phyloP scores from a whole-genome alignment of 805 yeast species.

The Candida maris region DNA sequence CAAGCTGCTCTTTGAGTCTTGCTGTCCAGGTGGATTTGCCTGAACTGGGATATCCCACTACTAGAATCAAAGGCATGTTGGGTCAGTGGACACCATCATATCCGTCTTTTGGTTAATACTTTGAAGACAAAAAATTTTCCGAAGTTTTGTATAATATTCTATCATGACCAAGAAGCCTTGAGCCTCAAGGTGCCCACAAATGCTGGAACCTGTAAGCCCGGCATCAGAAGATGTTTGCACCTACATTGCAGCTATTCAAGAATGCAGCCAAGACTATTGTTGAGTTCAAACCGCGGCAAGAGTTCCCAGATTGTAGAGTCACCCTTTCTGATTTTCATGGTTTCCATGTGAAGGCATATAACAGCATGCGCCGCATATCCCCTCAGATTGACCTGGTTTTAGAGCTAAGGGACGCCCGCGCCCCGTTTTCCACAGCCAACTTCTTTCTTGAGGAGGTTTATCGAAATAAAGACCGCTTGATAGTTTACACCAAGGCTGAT shows the following conservation, averaged over 20 bases:
- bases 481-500: constrained; percentile 78
- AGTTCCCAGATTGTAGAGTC: constrained; percentile 73
- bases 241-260: too few species aligned
- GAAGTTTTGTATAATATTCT: too few species aligned
- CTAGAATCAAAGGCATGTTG: constrained; percentile 75
- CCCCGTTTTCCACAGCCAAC: constrained; percentile 82
- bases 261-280: too few species aligned
- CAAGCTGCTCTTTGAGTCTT: constrained; percentile 47
- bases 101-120: too few species aligned
- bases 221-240: too few species aligned
- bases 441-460: constrained; percentile 68
- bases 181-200: too few species aligned
- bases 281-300: constrained; percentile 59
- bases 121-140: too few species aligned
- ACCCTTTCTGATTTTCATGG: constrained; percentile 81
- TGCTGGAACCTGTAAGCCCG: too few species aligned
- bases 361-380: constrained; percentile 59
- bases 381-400: constrained; percentile 79
- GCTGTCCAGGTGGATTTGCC: constrained; percentile 80
- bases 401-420: constrained; percentile 85
- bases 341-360: constrained; percentile 80
- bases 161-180: too few species aligned
- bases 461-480: constrained; percentile 50
- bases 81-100: too few species aligned
- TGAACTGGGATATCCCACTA: constrained; percentile 82